Evolutionary conservation across 306 rosid species (phyloP), one percentile per base, ranked within the genome.

Genomic region (Alnus glutinosa): DNA sequence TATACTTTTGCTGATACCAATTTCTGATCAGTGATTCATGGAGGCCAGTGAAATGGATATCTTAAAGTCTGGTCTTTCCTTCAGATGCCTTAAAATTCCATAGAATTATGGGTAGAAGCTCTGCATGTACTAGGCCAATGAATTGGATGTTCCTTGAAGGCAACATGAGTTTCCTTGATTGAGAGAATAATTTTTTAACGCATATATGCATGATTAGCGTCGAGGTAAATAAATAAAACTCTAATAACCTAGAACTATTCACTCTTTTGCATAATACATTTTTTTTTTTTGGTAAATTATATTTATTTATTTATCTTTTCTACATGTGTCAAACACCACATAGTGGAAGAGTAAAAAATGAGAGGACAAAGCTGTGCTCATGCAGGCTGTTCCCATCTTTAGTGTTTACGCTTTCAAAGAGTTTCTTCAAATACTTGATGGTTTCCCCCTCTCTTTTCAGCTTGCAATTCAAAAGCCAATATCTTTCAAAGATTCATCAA

Each of bases 401-500:
- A 64, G 76, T 75, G 73, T 51, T 79, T 14, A 57, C 64, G 75
- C 52, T 18, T 30, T 54, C 2, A n/a, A 71, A 71, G 37, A 23
- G 13, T 28, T 7, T 1, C 34, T 71, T 28, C 14, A 23, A 71
- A 50, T 51, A 44, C 46, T 75, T 36, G 68, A 71, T 71, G n/a
- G 73, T 66, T 58, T 71, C 75, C 75, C 75, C 75, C 59, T 46
- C 54, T 4, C 46, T 64, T 4, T 82, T 83, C 87, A 91, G 96
- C 74, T 79, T 66, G 37, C 86, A 1, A 46, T 55, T 70, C 84
- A 75, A 71, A 81, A 28, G 67, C 7, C 91, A 47, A 47, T 79
- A 70, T 46, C 88, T 54, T 37, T 80, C 68, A 87, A 88, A 82
- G 87, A 87, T 58, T 77, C 93, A 34, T 6, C 88, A 5, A 82